Evolutionary conservation across 305 asterid genomes (phyloP).

Genomic region (Lippia alba): DNA sequence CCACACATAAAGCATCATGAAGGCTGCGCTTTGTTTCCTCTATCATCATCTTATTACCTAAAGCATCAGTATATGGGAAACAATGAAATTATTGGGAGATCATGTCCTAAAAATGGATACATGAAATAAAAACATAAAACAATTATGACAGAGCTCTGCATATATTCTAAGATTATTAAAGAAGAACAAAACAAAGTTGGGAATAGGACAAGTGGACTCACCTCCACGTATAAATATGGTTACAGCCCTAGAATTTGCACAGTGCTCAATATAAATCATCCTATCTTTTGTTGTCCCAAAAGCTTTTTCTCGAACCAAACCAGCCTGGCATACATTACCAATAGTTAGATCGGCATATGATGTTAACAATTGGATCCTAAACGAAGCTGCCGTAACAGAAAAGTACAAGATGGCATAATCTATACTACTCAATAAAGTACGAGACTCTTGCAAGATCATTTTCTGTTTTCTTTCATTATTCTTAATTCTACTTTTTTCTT

Average conservation of each 20-base stretch:
- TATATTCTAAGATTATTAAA: not conserved
- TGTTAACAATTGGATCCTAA: too few species aligned
- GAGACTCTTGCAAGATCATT: too few species aligned
- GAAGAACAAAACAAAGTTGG: not conserved
- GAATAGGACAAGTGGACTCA: slow-evolving; percentile 41
- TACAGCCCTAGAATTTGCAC: slow-evolving; percentile 98
- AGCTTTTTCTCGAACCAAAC: slow-evolving; percentile 91
- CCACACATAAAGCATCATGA: slow-evolving; percentile 91
- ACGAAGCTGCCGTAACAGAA: too few species aligned
- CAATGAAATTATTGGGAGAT: not conserved
- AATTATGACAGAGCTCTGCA: not conserved
- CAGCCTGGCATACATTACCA: slow-evolving; percentile 64
- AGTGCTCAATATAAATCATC: slow-evolving; percentile 96
- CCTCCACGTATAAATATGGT: slow-evolving; percentile 98
- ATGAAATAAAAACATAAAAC: not conserved
- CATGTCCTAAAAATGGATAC: not conserved
- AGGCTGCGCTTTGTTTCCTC: slow-evolving; percentile 96
- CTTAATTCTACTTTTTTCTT: too few species aligned
- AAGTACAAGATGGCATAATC: slow-evolving; percentile 7
- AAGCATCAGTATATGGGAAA: slow-evolving; percentile 28
- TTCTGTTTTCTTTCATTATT: too few species aligned
- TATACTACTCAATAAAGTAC: too few species aligned
- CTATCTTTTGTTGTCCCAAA: slow-evolving; percentile 97
- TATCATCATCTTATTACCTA: slow-evolving; percentile 97
- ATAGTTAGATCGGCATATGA: slow-evolving; percentile 16